Base-by-base conservation (phyloP, 768 basidiomycete genomes). In the Podaxis sp. region DNA sequence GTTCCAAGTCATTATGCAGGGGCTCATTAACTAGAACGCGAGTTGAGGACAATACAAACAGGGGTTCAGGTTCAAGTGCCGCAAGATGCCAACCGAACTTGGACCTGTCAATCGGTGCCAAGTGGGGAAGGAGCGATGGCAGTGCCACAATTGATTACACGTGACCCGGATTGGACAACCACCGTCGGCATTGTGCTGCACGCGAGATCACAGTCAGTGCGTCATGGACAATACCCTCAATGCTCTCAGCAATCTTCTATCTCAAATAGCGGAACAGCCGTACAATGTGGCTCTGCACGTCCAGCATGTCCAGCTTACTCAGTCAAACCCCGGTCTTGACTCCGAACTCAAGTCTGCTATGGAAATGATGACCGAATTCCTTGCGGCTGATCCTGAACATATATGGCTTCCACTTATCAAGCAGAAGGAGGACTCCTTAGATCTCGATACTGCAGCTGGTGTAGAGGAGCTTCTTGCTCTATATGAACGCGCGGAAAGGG, bases 351-450 rank as follows among this genome's bases (percentile, higher is more conserved):
- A 79, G 37, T 77, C 79, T 5, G 93, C 90, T 17, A 80, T 84
- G 67, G 87, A 89, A 69, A 87, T 90, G 82, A 78, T 87, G 70
- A 74, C 85, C 3, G 81, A 81, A 58, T 85, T 83, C 67, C 77
- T 87, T 66, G 84, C 90, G 6, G 86, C 82, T 10, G 83, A 84
- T 36, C 86, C 90, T 62, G 84, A 89, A 38, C 46, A 62, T 13
- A 81, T 91, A 22, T 95, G 92, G 92, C 62, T 87, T n/a, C 85
- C 86, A 22, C 76, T 93, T 48, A 79, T 93, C 36, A 76, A 84
- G 11, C 74, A 78, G 20, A 89, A 87, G 71, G 72, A 80, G 53
- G 71, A 76, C n/a, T 67, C 77, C 0, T 77, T 80, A 2, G 77
- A 89, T 65, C 59, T 88, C 22, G 77, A 85, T n/a, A 82, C 82